These are phyloP conservation scores for Iberis pinnata DNA, from an alignment of 345 rosid species.

Conservation along the genomic window DNA sequence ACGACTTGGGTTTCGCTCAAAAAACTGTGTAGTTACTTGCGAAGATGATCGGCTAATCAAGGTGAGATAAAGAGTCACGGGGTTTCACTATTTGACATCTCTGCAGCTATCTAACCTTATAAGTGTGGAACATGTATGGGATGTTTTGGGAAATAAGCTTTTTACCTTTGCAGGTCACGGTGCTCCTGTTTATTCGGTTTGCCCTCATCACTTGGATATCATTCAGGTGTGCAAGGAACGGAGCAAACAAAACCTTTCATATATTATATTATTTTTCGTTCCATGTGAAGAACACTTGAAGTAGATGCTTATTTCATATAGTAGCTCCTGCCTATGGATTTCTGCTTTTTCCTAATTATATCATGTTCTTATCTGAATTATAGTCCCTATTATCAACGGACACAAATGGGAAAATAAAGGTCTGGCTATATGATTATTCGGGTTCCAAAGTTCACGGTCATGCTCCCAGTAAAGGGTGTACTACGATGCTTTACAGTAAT, in stretches of 20 bases:
- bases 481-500: constrained; percentile 80
- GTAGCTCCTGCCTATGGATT: background rate
- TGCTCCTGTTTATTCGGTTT: constrained; percentile 76
- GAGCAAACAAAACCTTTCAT: background rate
- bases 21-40: constrained; percentile 75
- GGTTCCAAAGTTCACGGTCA: constrained; percentile 79
- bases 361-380: constrained; percentile 15
- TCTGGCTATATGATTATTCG: constrained; percentile 76
- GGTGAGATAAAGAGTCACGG: constrained; percentile 32
- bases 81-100: background rate
- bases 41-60: constrained; percentile 88
- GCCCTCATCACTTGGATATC: constrained; percentile 85
- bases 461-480: constrained; percentile 76
- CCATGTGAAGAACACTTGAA: background rate
- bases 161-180: constrained; percentile 82
- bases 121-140: constrained; percentile 72
- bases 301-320: background rate
- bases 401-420: constrained; percentile 79
- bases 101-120: constrained; percentile 25
- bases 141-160: constrained; percentile 47
- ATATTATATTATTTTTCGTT: background rate
- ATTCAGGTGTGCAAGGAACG: constrained; percentile 51
- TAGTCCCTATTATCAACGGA: constrained; percentile 83
- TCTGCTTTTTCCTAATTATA: constrained; percentile 5
- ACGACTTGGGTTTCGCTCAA: constrained; percentile 86